Evolutionary conservation across 2,329 filamentous ascomycete species (phyloP), one percentile per base, ranked within the genome.

Genomic region (Colletotrichum euphorbiae): DNA sequence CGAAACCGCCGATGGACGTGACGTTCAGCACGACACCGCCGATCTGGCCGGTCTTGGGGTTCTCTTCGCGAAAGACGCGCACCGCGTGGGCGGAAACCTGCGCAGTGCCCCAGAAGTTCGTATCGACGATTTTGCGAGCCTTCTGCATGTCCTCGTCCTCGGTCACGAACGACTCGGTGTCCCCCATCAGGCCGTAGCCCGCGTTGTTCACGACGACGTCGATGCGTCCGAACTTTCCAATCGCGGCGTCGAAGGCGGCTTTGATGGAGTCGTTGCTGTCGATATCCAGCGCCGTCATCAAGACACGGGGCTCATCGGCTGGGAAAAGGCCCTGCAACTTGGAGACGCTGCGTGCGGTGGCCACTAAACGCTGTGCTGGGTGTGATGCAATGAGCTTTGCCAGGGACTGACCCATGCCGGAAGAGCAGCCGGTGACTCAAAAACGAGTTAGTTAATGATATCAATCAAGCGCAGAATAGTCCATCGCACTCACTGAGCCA

Each of bases 1-100:
- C 66, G 60, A 75, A 78, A 0, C 81, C 81, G 4, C 84, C 86
- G 72, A 89, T 82, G 3, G 84, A 87, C 5, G 83, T 86, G 43
- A 89, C 75, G 67, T 89, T 85, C 42, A 87, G 76, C 12, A 89
- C 83, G 6, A 85, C 75, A 7, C 86, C 87, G 3, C 86, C 85
- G 51, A 73, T 72, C 36, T 69, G 71, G 46, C 57, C 81, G 2
- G 13, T 54, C 17, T 59, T 60, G 40, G 62, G 62, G 48, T 79
- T 81, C 51, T 71, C 71, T 21, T 80, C 76, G 4, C 81, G 74
- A 73, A 84, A 77, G n/a, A 79, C 72, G 17, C 76, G 75, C 3
- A 84, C 46, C 1, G 76, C 77, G 24, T 73, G 71, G 62, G 75
- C 28, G 0, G 46, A 28, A 9, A 50, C 24, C 0, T 50, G 21